Evolutionary conservation across 805 yeast species (phyloP), one percentile per base, ranked within the genome.

Genomic region (Candida hungchunana): DNA sequence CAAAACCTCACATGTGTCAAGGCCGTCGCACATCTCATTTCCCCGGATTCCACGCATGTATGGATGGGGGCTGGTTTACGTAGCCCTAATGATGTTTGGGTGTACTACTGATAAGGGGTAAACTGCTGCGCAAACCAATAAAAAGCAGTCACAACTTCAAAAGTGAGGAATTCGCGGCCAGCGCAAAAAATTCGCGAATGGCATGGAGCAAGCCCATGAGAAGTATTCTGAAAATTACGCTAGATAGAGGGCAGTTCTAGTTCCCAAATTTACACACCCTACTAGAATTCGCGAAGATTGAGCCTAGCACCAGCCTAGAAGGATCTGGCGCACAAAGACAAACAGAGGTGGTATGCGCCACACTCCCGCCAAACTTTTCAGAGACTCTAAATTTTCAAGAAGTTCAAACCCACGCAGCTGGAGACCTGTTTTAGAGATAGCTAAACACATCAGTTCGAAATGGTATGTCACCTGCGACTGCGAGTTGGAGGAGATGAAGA

Each of bases 101-200:
- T n/a, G n/a, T n/a, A n/a, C n/a, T n/a, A n/a, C n/a, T n/a, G n/a
- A n/a, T n/a, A n/a, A n/a, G n/a, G n/a, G n/a, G n/a, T n/a, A n/a
- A n/a, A n/a, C n/a, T n/a, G n/a, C n/a, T n/a, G n/a, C n/a, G n/a
- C 40, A 52, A 61, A 60, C 52, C 51, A 38, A 44, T 41, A 34
- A 48, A 48, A 23, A 32, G 41, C 49, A 45, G 49, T 45, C 47
- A 45, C 47, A 40, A 8, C n/a, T n/a, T n/a, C n/a, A n/a, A n/a
- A n/a, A n/a, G n/a, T n/a, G n/a, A n/a, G n/a, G n/a, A n/a, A n/a
- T n/a, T n/a, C n/a, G n/a, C n/a, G n/a, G n/a, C n/a, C n/a, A n/a
- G n/a, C n/a, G n/a, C n/a, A n/a, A n/a, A n/a, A n/a, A n/a, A n/a
- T n/a, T n/a, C n/a, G n/a, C n/a, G n/a, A n/a, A n/a, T n/a, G n/a